Base-by-base conservation (phyloP, 768 basidiomycete species). In the Cantharellus anzutake region DNA sequence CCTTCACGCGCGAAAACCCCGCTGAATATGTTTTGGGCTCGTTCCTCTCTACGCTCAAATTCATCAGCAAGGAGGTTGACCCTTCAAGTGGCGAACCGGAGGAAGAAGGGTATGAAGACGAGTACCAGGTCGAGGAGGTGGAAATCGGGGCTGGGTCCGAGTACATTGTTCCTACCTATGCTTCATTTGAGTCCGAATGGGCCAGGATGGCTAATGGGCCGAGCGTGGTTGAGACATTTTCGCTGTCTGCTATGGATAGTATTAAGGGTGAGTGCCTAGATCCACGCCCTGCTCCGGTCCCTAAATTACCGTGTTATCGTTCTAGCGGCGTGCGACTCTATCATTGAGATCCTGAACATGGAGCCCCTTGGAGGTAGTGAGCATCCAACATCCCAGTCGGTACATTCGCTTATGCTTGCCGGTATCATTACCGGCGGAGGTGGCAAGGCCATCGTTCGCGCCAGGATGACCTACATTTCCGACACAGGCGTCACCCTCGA, bases 81-180 rank as follows among this genome's bases (percentile, higher is more conserved):
- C 96, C 96, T 7, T 78, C 85, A 51, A 93, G 87, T 11, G 93
- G 93, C 34, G 83, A 88, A 67, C 96, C 96, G 4, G 96, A 99
- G 71, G 90, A 87, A 64, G 93, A 96, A 59, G 96, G 96, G n/a
- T 99, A 98, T 70, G 88, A 92, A 68, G 96, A 98, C 73, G 94
- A 98, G 71, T 99, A 99, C 71, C 88, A 90, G 70, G 74, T 97
- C 50, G 96, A 99, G 70, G 96, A 98, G 62, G 80, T 96, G 60
- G 96, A 98, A 69, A 75, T 99, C 58, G 83, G 84, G 61, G 93
- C 89, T 5, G 86, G 84, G 39, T 83, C 84, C 2, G 94, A 98
- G 73, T 99, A 94, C 70, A 87, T 99, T 67, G 74, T 93, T 44
- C 94, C 96, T n/a, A 92, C 80, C 65, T 98, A 97, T 66, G 82